These are phyloP conservation scores for Colletotrichum sansevieriae DNA, from an alignment of 2,329 filamentous ascomycete species.

Conservation along the genomic window DNA sequence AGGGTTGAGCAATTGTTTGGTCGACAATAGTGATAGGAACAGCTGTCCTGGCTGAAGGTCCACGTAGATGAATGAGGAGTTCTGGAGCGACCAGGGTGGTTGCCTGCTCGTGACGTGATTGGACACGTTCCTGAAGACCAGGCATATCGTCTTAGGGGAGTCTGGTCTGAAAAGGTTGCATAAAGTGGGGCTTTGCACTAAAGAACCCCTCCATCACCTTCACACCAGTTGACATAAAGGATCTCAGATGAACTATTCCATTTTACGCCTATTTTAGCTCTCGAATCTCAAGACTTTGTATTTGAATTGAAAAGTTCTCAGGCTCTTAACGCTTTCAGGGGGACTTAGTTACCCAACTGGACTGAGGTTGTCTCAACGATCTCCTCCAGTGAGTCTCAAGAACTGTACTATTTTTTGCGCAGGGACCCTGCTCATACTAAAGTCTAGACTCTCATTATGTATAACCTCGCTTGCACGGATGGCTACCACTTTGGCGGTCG, in stretches of 20 bases:
- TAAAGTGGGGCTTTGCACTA: conserved; percentile 22
- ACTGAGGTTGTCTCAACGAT: too few species aligned
- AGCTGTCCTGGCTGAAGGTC: conserved; percentile 42
- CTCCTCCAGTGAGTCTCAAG: conserved; percentile 1
- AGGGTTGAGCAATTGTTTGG: conserved; percentile 1
- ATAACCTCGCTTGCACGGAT: conserved; percentile 55
- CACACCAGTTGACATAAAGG: neutral
- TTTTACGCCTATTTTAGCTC: neutral
- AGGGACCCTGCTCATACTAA: conserved; percentile 25
- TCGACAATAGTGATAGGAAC: conserved; percentile 28
- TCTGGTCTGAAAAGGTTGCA: neutral
- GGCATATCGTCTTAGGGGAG: conserved; percentile 4
- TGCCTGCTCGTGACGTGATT: conserved; percentile 28
- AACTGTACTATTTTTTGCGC: neutral
- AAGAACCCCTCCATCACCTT: neutral
- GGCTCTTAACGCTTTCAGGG: neutral
- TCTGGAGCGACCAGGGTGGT: conserved; percentile 16
- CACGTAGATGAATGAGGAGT: conserved; percentile 40
- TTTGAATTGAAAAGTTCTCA: neutral
- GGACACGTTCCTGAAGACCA: neutral
- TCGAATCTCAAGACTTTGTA: neutral
- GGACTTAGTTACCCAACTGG: neutral
- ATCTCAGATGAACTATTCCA: conserved; percentile 11
- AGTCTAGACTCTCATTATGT: conserved; percentile 51
- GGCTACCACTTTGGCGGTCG: conserved; percentile 54